These are phyloP conservation scores for Cercospora berteroae DNA, from an alignment of 2,329 filamentous ascomycete genomes.

Conservation along the genomic window DNA sequence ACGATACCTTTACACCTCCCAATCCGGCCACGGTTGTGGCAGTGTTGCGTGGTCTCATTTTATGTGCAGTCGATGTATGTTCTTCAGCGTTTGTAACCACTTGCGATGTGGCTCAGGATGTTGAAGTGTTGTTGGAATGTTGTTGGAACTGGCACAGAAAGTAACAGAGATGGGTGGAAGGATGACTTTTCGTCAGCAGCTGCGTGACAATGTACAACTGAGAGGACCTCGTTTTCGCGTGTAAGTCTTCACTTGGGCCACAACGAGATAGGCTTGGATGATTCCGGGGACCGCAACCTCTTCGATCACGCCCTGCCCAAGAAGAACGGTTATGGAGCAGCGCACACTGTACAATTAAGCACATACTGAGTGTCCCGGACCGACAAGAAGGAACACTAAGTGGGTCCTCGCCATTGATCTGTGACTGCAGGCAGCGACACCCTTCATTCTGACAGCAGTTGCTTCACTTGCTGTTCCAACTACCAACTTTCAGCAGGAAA, in stretches of 20 bases:
- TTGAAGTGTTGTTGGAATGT: not conserved
- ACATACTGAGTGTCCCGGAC: no score
- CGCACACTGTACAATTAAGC: no score
- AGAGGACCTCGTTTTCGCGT: not conserved
- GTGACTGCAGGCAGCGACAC: not conserved
- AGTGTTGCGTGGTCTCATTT: not conserved
- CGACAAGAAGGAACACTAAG: no score
- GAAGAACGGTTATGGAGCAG: no score
- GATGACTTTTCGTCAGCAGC: not conserved
- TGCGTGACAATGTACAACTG: not conserved
- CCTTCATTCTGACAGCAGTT: not conserved
- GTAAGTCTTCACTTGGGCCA: not conserved
- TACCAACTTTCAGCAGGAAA: not conserved
- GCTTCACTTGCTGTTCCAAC: not conserved
- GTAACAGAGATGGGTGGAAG: not conserved
- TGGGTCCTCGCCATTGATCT: no score
- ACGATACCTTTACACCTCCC: not conserved
- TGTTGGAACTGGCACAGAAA: not conserved
- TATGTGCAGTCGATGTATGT: not conserved
- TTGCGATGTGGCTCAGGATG: not conserved
- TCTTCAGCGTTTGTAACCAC: not conserved
- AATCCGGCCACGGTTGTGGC: not conserved
- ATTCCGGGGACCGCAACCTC: no score
- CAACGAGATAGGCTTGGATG: no score
- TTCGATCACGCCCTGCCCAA: no score